Percentiles rank a stretch among this genome's conserved stretches.
phyloP scores from a whole-genome alignment of 495 filamentous ascomycete species.

The Glonium stellatum region DNA sequence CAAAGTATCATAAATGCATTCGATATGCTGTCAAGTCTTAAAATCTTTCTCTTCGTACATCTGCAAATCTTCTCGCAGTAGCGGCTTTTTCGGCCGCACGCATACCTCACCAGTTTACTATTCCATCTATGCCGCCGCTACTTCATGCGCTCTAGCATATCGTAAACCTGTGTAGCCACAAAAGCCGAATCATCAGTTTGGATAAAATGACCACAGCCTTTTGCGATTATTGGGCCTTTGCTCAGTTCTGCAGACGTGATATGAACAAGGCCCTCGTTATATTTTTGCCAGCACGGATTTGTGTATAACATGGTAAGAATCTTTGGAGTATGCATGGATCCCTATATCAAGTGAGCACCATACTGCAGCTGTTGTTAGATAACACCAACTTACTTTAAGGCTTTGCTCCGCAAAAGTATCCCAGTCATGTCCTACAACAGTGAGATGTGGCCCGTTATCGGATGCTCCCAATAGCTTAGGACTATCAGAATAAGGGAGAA shows the following conservation, averaged over 20 bases:
- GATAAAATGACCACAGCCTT: slow-evolving; percentile 54
- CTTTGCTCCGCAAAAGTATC: slow-evolving; percentile 50
- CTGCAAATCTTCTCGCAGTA: too few species aligned
- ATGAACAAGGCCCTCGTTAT: slow-evolving; percentile 49
- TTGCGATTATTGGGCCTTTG: slow-evolving; percentile 46
- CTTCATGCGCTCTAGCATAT: slow-evolving; percentile 17
- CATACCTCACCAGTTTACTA: background rate
- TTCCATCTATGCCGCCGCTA: background rate
- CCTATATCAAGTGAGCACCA: background rate
- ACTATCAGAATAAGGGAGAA: slow-evolving; percentile 47
- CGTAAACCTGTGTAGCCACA: slow-evolving; percentile 45
- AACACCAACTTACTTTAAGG: slow-evolving; percentile 29
- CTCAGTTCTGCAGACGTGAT: slow-evolving; percentile 40
- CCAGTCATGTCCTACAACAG: slow-evolving; percentile 56
- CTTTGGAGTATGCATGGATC: slow-evolving; percentile 32
- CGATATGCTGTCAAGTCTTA: too few species aligned
- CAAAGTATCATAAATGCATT: too few species aligned
- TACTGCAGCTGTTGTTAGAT: background rate
- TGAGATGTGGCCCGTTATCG: slow-evolving; percentile 41
- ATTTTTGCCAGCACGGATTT: slow-evolving; percentile 50
- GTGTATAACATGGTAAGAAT: slow-evolving; percentile 44
- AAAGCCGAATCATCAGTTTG: slow-evolving; percentile 55
- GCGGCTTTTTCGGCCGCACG: too few species aligned
- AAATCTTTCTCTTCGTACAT: too few species aligned
- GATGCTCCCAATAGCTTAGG: slow-evolving; percentile 42